These are phyloP conservation scores for Stagonosporopsis cucurbitacearum DNA, from an alignment of 2,329 filamentous ascomycete genomes.

Conservation along the genomic window DNA sequence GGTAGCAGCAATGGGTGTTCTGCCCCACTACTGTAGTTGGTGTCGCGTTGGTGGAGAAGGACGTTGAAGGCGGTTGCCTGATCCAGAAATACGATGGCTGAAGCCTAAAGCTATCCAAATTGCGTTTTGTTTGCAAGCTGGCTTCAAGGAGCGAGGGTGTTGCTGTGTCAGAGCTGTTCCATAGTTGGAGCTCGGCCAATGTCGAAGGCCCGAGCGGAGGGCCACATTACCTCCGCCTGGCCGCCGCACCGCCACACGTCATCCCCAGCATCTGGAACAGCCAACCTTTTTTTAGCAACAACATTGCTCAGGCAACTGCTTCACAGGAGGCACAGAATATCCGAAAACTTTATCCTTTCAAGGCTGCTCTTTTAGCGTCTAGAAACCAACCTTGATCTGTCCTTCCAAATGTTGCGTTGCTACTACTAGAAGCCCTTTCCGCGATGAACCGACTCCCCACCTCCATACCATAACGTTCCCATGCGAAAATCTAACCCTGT, in stretches of 20 bases:
- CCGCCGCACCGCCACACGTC: conserved; percentile 15
- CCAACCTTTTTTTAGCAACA: not conserved
- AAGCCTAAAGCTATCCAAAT: not conserved
- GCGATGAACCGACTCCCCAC: conserved; percentile 70
- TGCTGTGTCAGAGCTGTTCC: conserved; percentile 29
- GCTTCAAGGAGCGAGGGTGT: conserved; percentile 13
- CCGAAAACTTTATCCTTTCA: too few species aligned
- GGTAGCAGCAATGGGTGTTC: conserved; percentile 16
- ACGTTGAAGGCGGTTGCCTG: not conserved
- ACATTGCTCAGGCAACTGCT: not conserved
- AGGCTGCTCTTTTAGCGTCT: not conserved
- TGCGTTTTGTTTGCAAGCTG: conserved; percentile 3
- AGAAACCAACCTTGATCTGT: not conserved
- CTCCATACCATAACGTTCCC: conserved; percentile 78
- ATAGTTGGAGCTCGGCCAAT: conserved; percentile 9
- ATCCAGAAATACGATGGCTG: not conserved
- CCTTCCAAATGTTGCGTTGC: not conserved
- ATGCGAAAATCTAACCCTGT: conserved; percentile 77
- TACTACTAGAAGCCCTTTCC: conserved; percentile 57
- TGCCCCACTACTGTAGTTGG: conserved; percentile 10
- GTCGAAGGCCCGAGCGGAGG: conserved; percentile 13
- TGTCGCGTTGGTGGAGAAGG: not conserved
- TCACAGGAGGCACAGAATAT: too few species aligned
- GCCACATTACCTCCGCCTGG: conserved; percentile 16
- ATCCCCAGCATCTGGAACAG: not conserved